phyloP scores from a whole-genome alignment of 805 yeast genomes.

The Brettanomyces custersianus region DNA sequence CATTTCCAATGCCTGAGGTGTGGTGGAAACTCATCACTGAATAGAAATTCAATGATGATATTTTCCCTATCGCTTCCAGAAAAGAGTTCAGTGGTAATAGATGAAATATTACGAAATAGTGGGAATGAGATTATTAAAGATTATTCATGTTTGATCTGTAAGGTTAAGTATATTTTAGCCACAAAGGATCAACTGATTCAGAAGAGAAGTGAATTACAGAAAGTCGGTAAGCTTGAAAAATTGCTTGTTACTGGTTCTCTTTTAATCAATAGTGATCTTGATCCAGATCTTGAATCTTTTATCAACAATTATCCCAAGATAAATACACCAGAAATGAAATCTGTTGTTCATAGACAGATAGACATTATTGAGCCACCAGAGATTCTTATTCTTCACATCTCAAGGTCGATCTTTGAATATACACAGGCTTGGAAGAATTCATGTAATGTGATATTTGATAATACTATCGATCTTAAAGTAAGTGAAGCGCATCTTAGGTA shows the following conservation, averaged over 20 bases:
- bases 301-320: slow-evolving; percentile 33
- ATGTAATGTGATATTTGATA: slow-evolving; percentile 62
- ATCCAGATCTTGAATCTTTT: slow-evolving; percentile 37
- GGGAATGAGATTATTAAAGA: slow-evolving; percentile 66
- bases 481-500: slow-evolving; percentile 27
- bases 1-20: slow-evolving; percentile 67
- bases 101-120: slow-evolving; percentile 44
- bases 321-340: slow-evolving; percentile 29
- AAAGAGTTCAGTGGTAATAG: slow-evolving; percentile 27
- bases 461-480: slow-evolving; percentile 38
- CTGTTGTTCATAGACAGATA: slow-evolving; percentile 61
- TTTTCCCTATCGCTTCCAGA: slow-evolving; percentile 72
- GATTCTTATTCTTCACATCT: slow-evolving; percentile 70
- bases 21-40: slow-evolving; percentile 48
- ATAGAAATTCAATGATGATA: slow-evolving; percentile 54
- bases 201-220: slow-evolving; percentile 12
- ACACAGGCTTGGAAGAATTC: slow-evolving; percentile 62
- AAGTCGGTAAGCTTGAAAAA: slow-evolving; percentile 24
- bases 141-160: slow-evolving; percentile 73
- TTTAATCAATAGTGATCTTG: slow-evolving; percentile 58
- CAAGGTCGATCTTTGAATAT: slow-evolving; percentile 72
- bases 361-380: slow-evolving; percentile 59
- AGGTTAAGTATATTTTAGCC: slow-evolving; percentile 33
- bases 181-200: slow-evolving; percentile 6
- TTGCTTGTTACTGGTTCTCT: slow-evolving; percentile 30